Conservation (phyloP, 1,284 basidiomycete genomes). For the Ustilago hordei region DNA sequence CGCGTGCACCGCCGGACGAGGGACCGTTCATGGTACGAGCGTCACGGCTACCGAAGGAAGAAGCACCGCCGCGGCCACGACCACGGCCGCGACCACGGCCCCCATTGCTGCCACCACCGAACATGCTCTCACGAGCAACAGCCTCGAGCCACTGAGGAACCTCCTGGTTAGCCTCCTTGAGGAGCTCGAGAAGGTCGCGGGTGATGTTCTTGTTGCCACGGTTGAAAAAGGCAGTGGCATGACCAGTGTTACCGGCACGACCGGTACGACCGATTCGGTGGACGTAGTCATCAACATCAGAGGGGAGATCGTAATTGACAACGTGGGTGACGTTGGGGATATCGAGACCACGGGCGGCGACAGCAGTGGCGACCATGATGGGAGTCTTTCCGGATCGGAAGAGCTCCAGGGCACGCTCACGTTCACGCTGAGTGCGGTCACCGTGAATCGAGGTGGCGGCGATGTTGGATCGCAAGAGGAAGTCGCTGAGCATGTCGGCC, state of each 20-base stretch:
- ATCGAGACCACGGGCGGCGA: slow-evolving; percentile 98
- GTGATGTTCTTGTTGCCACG: slow-evolving; percentile 78
- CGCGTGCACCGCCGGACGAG: slow-evolving; percentile 54
- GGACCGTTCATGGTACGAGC: slow-evolving; percentile 64
- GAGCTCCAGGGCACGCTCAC: slow-evolving; percentile 92
- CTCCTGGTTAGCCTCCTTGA: slow-evolving; percentile 97
- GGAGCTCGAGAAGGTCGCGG: slow-evolving; percentile 88
- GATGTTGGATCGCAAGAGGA: slow-evolving; percentile 85
- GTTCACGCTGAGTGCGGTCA: slow-evolving; percentile 96
- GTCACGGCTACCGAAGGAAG: slow-evolving; percentile 65
- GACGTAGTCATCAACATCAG: slow-evolving; percentile 85
- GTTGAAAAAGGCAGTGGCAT: slow-evolving; percentile 76
- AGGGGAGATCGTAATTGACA: slow-evolving; percentile 97
- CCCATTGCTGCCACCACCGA: slow-evolving; percentile 74
- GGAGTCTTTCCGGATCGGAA: slow-evolving; percentile 96
- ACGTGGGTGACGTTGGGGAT: slow-evolving; percentile 99
- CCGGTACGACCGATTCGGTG: slow-evolving; percentile 86
- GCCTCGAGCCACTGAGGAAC: slow-evolving; percentile 91
- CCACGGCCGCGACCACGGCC: slow-evolving; percentile 76
- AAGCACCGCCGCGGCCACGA: slow-evolving; percentile 73
- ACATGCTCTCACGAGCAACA: slow-evolving; percentile 84
- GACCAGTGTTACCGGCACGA: slow-evolving; percentile 98
- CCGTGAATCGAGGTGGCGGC: slow-evolving; percentile 96
- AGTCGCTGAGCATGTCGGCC: slow-evolving; percentile 98
- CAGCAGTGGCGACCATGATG: slow-evolving; percentile 96